A percentile compares a stretch with the other conserved stretches of the same genome.
These are phyloP conservation scores for Nicotiana otophora DNA, from an alignment of 257 asterid species.

Conservation along the genomic window DNA sequence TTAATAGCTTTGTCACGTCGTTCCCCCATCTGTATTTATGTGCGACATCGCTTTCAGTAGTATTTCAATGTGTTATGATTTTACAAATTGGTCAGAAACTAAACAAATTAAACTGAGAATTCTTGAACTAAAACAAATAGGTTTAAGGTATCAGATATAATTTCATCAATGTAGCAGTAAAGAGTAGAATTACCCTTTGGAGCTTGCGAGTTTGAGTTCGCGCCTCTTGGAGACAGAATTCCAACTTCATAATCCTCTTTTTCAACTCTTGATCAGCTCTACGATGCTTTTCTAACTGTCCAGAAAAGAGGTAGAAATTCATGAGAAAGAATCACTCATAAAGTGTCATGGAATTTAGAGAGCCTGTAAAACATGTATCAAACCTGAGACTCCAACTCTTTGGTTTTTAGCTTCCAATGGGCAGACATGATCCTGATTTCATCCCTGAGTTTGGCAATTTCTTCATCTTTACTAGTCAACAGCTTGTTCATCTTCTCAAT, in stretches of 20 bases:
- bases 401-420: conserved; percentile 82
- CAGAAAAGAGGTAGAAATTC: background rate
- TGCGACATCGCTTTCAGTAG: background rate
- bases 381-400: conserved; percentile 57
- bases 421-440: conserved; percentile 81
- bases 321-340: background rate
- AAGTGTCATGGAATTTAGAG: background rate
- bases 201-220: conserved; percentile 78
- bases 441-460: conserved; percentile 64
- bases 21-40: conserved; percentile 69
- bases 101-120: background rate
- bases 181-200: conserved; percentile 56
- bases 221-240: conserved; percentile 78
- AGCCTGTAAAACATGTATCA: background rate
- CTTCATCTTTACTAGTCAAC: conserved; percentile 65
- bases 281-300: conserved; percentile 71
- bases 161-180: background rate
- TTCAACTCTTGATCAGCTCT: conserved; percentile 79
- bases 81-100: background rate
- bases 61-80: background rate
- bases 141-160: too few relatives aligned
- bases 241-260: conserved; percentile 63
- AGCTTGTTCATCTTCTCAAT: conserved; percentile 57
- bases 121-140: background rate
- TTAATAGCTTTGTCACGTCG: conserved; percentile 70